Percentiles rank a stretch among this genome's conserved stretches.
These are phyloP conservation scores for Hapsidospora chrysogenum DNA, from an alignment of 495 filamentous ascomycete species.

Conservation along the genomic window DNA sequence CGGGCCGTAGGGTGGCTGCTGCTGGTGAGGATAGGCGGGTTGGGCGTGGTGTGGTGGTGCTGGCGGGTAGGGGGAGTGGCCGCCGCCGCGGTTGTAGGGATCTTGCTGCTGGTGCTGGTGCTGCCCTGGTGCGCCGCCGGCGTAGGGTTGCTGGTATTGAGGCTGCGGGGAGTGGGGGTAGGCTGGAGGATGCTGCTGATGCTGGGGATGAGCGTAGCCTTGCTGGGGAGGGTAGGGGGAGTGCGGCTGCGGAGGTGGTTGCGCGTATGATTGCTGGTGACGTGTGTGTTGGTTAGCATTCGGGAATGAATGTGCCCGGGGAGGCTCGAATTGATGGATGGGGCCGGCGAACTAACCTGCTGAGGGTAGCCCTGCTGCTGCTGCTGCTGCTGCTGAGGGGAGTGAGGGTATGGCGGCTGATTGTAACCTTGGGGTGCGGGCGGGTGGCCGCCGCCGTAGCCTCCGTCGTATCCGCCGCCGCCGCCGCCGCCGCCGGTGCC, in stretches of 20 bases:
- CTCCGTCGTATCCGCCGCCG: neutral
- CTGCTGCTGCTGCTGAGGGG: slow-evolving; percentile 2
- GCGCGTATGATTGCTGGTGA: neutral
- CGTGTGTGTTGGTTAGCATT: neutral
- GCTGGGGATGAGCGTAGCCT: neutral
- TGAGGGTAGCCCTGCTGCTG: slow-evolving; percentile 2
- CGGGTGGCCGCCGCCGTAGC: neutral
- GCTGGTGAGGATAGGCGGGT: neutral
- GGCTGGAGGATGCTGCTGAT: neutral
- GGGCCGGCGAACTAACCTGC: neutral
- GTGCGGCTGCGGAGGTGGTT: neutral
- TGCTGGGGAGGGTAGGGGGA: neutral
- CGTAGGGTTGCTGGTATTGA: neutral
- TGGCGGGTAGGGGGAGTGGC: neutral
- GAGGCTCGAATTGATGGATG: neutral
- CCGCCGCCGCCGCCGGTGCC: slow-evolving; percentile 1
- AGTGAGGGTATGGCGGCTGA: neutral
- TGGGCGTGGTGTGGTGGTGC: slow-evolving; percentile 3
- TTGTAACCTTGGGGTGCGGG: neutral
- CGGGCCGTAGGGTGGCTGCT: slow-evolving; percentile 6
- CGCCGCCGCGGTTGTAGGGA: neutral
- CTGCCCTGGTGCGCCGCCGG: neutral
- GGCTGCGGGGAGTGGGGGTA: slow-evolving; percentile 1
- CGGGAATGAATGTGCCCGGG: neutral
- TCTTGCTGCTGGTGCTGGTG: slow-evolving; percentile 1